Evolutionary conservation across 2,329 filamentous ascomycete genomes (phyloP), one percentile per base, ranked within the genome.

Genomic region (Leptosphaerulina australis): DNA sequence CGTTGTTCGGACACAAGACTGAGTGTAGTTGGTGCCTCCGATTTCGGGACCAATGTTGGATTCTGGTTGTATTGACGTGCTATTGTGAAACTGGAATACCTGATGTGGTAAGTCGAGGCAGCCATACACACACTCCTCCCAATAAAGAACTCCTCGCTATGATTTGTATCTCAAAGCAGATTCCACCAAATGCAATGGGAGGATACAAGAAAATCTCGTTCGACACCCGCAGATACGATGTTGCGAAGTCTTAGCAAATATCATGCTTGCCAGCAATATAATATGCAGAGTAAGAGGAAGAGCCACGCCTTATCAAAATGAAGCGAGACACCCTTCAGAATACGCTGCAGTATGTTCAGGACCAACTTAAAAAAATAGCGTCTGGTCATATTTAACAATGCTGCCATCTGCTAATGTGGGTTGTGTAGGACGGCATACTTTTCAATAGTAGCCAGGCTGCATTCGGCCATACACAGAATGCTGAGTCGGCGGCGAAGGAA

Each of bases 401-500:
- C n/a, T n/a, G n/a, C n/a, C n/a, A n/a, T n/a, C n/a, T n/a, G n/a
- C n/a, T n/a, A n/a, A n/a, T n/a, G n/a, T n/a, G n/a, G n/a, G n/a
- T n/a, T n/a, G n/a, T n/a, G n/a, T n/a, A n/a, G n/a, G 15, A 33
- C 30, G 8, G 30, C 15, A 33, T 11, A 15, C 6, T 39, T n/a
- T 26, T 20, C 25, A n/a, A 45, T 64, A 69, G 17, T 60, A 55
- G 3, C 50, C 61, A 6, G 62, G 60, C 14, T 67, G 62, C 18
- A 63, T 66, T 10, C 59, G 56, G 25, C 59, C 56, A 38, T 63
- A 69, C 4, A 60, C 62, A 14, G 62, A 63, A 37, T 65, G 58
- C 28, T 68, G 66, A 12, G 68, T 57, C 1, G 71, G 71, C 20
- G 71, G 71, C 15, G 67, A 69, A 18, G 71, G 69, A 26, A 67